Conservation (phyloP, 768 basidiomycete species). For the Rhizopogon vulgaris region DNA sequence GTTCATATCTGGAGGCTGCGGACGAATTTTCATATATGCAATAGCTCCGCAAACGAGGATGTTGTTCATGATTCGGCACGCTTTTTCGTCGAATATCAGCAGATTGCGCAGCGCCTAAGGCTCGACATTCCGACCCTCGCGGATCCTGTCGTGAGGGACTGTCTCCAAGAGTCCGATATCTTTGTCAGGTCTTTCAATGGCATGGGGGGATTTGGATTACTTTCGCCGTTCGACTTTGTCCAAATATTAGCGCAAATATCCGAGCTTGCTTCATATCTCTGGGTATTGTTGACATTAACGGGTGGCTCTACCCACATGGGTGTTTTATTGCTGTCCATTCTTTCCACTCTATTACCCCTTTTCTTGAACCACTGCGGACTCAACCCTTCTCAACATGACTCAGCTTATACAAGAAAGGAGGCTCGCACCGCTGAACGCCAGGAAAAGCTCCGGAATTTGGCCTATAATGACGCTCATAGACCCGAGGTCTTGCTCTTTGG, state of each 20-base stretch:
- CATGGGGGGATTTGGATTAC: constrained; percentile 64
- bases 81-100: constrained; percentile 72
- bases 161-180: constrained; percentile 81
- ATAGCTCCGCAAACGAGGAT: constrained; percentile 62
- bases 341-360: constrained; percentile 56
- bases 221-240: constrained; percentile 76
- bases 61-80: constrained; percentile 69
- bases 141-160: constrained; percentile 66
- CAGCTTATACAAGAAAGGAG: constrained; percentile 46
- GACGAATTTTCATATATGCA: not conserved
- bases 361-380: constrained; percentile 47
- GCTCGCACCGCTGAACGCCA: constrained; percentile 62
- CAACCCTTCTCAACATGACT: constrained; percentile 36
- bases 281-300: constrained; percentile 62
- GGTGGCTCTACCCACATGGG: constrained; percentile 45
- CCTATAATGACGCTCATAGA: constrained; percentile 69
- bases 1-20: constrained; percentile 24
- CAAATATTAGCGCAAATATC: constrained; percentile 65
- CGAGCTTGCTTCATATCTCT: constrained; percentile 67
- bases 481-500: constrained; percentile 81
- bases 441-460: constrained; percentile 70
- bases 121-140: constrained; percentile 76
- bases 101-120: constrained; percentile 69
- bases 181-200: constrained; percentile 80
- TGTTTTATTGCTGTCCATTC: constrained; percentile 52